Conservation (phyloP, 179 eudicot species). For the Drosera spatulata region DNA sequence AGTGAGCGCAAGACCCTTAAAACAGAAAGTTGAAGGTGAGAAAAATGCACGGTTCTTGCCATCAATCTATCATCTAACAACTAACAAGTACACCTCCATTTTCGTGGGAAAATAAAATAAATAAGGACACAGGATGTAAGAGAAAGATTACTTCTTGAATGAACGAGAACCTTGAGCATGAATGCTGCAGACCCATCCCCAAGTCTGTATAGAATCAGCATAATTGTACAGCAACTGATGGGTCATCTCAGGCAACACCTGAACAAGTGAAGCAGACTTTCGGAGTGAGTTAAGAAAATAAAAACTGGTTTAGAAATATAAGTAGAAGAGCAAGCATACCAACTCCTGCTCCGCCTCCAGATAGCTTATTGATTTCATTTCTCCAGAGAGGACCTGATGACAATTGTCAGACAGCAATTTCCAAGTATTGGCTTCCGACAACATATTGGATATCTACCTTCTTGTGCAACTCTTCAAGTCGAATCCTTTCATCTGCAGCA, state of each 20-base stretch:
- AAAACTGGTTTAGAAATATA: not conserved
- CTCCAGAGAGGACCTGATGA: conserved; percentile 75
- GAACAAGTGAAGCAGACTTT: not conserved
- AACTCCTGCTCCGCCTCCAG: conserved; percentile 70
- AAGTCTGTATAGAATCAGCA: conserved; percentile 54
- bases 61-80: not conserved
- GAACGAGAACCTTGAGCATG: conserved; percentile 45
- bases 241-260: conserved; percentile 87
- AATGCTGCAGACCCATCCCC: conserved; percentile 99
- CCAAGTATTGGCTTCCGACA: not conserved
- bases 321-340: conserved; percentile 30
- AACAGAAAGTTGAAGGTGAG: not conserved
- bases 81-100: not conserved
- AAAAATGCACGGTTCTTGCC: not conserved
- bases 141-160: conserved; percentile 55
- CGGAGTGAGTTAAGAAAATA: not conserved
- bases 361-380: conserved; percentile 61
- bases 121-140: not conserved
- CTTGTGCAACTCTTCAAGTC: conserved; percentile 80
- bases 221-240: conserved; percentile 77
- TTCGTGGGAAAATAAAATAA: not conserved
- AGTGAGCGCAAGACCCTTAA: not conserved
- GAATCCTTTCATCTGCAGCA: conserved; percentile 98
- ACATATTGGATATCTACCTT: conserved; percentile 38
- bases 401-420: not conserved